Base-by-base conservation (phyloP, 2,329 filamentous ascomycete species). In the Aspergillus terreus region DNA sequence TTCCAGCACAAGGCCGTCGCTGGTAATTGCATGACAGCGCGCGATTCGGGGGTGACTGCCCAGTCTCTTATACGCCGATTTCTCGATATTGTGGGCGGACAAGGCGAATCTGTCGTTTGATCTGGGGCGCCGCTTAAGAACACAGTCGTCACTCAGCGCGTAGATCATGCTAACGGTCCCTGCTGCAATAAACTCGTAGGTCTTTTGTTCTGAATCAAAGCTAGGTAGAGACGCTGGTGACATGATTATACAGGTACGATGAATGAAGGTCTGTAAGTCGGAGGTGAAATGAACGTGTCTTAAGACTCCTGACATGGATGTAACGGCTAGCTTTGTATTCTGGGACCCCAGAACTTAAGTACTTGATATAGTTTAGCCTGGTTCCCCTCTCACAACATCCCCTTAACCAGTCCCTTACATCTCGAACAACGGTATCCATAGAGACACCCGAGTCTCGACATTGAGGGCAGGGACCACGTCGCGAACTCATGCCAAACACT, bases 11-110 rank as follows among this genome's bases (percentile, higher is more conserved):
- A 50, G 41, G 17, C 43, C 48, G 27, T 46, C 23, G 14, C 21
- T 25, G 14, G 48, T 46, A 36, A 46, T 14, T 12, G 41, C 33
- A 10, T 42, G 33, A 23, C 23, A 9, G 7, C 21, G 32, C 33
- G 48, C 48, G 10, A 50, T 46, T 35, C 15, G 48, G 6, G 42
- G 23, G 42, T 50, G 48, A 12, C 32, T 33, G 2, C 48, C 48
- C 19, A 50, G 42, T 40, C 48, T 38, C 43, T 40, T 15, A 30
- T 50, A 50, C 43, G 48, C 48, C 12, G 27, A 23, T 33, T 43
- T 11, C 35, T 50, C 48, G 25, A 50, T 50, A 10, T 42, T 35
- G 23, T 46, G 46, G 19, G 48, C 48, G 17, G n/a, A 30, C 33
- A 12, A 30, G 25, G 43, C 48, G 27, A 50, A 50, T 21, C 35